Base-by-base conservation (phyloP, 1,284 basidiomycete genomes). In the Cutaneotrichosporon sp. region DNA sequence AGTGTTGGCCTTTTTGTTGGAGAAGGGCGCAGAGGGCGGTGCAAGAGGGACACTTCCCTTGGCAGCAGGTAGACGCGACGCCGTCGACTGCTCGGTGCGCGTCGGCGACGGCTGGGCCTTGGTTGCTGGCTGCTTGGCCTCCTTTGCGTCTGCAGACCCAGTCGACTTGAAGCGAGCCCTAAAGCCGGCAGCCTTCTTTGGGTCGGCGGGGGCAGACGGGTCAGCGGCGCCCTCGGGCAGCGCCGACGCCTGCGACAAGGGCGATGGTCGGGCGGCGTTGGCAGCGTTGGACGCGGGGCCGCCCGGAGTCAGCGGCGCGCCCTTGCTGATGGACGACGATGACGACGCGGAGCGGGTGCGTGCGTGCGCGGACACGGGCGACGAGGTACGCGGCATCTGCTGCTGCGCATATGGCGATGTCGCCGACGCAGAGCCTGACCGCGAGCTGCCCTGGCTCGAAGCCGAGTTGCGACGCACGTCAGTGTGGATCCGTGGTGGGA, bases 121-220 rank as follows among this genome's bases (percentile, higher is more conserved):
- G 15, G 49, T 33, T 21, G 35, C 42, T 39, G 61, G 49, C 50
- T 55, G 68, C 61, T 53, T 56, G 38, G 62, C 56, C 51, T 66
- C 60, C n/a, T 64, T 59, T 22, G 49, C 60, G 46, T 62, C 62
- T 17, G 90, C 78, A 5, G 85, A 18, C 30, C 33, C 30, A 33
- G 30, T 86, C 37, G 87, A 82, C 45, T 86, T 82, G 46, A 91
- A 72, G 37, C 87, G 80, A 42, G 84, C 83, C 71, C 89, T 90
- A 23, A 44, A 17, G 59, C 61, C 65, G 15, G 14, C 5, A 35
- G 54, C 56, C 49, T 64, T 73, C 79, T 64, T 80, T 79, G 55
- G 83, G 79, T 59, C 80, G 74, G 65, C 77, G 4, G 41, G 8
- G 5, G 40, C 17, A 5, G 26, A 10, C 26, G 26, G 26, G 26